Base-by-base conservation (phyloP, 495 filamentous ascomycete genomes). In the Aspergillus hancockii region DNA sequence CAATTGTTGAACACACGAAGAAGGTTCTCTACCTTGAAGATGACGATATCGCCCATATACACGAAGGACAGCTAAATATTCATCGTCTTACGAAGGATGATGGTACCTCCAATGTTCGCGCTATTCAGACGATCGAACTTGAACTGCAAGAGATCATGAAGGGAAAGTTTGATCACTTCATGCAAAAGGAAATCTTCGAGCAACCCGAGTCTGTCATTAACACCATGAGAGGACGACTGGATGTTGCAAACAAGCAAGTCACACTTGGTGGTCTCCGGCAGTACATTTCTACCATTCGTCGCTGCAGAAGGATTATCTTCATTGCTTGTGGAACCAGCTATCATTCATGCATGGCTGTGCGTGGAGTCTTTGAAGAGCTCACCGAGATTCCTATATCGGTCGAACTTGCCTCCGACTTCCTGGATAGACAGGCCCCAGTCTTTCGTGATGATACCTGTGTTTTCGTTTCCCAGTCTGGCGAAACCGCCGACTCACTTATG, bases 61-160 rank as follows among this genome's bases (percentile, higher is more conserved):
- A 98, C 77, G 94, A 98, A 74, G 94, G 94, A 52, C 93, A 93
- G 55, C 86, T 98, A 63, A 98, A 98, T 81, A 98, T 98, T 70
- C 94, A 98, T 82, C 91, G 94, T 66, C 82, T 98, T 54, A 93
- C 88, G 71, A 98, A 98, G 83, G 88, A 92, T 67, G 93, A 98
- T 78, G 95, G 94, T 53, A 91, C 90, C 63, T 96, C 92, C 70
- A 96, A 97, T 70, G 92, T 98, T 54, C 92, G 94, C 68, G 90
- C 89, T 54, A 98, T 98, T 74, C 94, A 98, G 81, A 98, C 94
- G 45, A 84, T 98, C 55, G 94, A 98, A 79, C 87, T 98, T 41
- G 91, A 98, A 83, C 87, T 98, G 55, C 94, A 98, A 80, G 94
- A 98, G 79, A 98, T 98, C 75, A 98, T 98, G 94, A 98, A 98